These are phyloP conservation scores for Neonectria hederae DNA, from an alignment of 2,329 filamentous ascomycete species.

Conservation along the genomic window DNA sequence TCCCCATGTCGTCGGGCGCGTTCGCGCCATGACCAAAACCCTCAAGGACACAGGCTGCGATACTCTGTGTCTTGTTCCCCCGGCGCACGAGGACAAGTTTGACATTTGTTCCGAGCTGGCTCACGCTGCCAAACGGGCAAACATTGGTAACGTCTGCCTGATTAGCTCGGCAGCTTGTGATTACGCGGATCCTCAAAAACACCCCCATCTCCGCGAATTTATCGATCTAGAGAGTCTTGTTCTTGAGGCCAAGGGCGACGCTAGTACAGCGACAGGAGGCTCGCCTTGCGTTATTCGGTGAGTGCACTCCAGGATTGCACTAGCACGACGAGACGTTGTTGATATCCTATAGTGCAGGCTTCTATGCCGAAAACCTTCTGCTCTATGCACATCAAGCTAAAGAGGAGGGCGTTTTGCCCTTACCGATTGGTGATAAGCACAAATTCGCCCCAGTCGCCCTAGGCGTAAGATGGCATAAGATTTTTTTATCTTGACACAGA, in stretches of 20 bases:
- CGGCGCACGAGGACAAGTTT: conserved; percentile 56
- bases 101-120: conserved; percentile 57
- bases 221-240: conserved; percentile 58
- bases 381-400: conserved; percentile 57
- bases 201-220: conserved; percentile 61
- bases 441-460: conserved; percentile 61
- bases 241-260: conserved; percentile 53
- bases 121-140: conserved; percentile 55
- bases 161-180: conserved; percentile 60
- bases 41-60: conserved; percentile 56
- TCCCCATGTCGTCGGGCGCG: conserved; percentile 52
- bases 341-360: conserved; percentile 52
- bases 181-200: conserved; percentile 57
- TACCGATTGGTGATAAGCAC: conserved; percentile 58
- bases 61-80: conserved; percentile 60
- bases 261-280: conserved; percentile 51
- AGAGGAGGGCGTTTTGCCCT: conserved; percentile 54
- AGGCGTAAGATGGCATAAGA: conserved; percentile 45
- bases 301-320: conserved; percentile 9
- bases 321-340: neutral
- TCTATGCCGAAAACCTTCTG: conserved; percentile 63
- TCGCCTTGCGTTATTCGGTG: conserved; percentile 59
- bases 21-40: conserved; percentile 49
- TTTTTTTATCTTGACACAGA: neutral
- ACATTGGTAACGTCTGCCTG: conserved; percentile 56